These are phyloP conservation scores for Candida nanaspora DNA, from an alignment of 805 yeast genomes.

Conservation along the genomic window DNA sequence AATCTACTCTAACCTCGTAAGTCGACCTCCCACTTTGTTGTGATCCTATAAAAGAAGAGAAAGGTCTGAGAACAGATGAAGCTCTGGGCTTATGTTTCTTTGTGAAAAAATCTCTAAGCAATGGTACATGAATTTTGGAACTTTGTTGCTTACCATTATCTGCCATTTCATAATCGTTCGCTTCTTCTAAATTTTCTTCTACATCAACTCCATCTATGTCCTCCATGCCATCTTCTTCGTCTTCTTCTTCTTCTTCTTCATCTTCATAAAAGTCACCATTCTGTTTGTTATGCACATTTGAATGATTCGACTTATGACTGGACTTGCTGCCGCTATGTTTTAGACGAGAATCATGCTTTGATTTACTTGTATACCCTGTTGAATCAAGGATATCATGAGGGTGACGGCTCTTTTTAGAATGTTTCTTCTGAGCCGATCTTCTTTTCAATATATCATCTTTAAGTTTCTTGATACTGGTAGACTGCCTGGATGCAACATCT, in stretches of 20 bases:
- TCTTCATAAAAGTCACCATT: no score
- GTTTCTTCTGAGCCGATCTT: not conserved
- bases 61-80: constrained; percentile 49
- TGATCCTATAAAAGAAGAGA: constrained; percentile 55
- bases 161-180: constrained; percentile 14
- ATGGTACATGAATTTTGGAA: no score
- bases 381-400: no score
- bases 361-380: no score
- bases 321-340: not conserved
- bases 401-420: not conserved
- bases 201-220: not conserved
- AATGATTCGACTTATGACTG: no score
- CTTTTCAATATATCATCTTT: not conserved
- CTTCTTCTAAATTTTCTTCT: not conserved
- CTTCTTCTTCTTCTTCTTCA: not conserved
- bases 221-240: not conserved
- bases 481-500: no score
- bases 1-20: constrained; percentile 62
- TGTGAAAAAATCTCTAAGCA: constrained; percentile 14
- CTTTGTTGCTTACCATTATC: no score
- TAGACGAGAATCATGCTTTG: no score
- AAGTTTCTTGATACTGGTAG: not conserved
- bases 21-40: constrained; percentile 63
- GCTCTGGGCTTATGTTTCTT: constrained; percentile 6
- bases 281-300: no score